phyloP scores from a whole-genome alignment of 2,329 filamentous ascomycete genomes.

The Paecilomyces fulvus region DNA sequence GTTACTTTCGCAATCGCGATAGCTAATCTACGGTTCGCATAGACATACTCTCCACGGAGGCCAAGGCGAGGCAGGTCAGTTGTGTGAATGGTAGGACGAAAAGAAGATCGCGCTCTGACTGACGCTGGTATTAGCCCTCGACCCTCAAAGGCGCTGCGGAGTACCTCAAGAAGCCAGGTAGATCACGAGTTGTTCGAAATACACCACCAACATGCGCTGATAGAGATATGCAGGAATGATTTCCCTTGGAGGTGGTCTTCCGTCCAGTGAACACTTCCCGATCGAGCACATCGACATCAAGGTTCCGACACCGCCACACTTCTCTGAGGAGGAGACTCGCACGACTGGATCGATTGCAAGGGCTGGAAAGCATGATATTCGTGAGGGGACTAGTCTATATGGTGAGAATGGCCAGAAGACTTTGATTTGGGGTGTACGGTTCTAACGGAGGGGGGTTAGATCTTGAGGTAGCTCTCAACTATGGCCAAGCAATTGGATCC shows the following conservation, averaged over 20 bases:
- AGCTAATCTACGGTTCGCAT: background rate
- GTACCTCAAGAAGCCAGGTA: constrained; percentile 65
- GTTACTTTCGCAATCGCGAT: background rate
- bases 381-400: constrained; percentile 34
- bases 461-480: constrained; percentile 83
- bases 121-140: constrained; percentile 45
- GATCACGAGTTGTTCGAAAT: constrained; percentile 1
- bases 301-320: constrained; percentile 60
- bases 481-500: constrained; percentile 77
- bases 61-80: constrained; percentile 39
- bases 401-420: constrained; percentile 1
- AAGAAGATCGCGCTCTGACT: background rate
- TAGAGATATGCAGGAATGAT: constrained; percentile 52
- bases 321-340: constrained; percentile 60
- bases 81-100: background rate
- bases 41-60: constrained; percentile 45
- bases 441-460: constrained; percentile 42
- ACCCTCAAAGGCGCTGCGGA: constrained; percentile 77
- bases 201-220: background rate
- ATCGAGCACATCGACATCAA: constrained; percentile 69
- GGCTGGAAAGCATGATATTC: constrained; percentile 77
- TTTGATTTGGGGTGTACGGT: background rate
- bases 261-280: constrained; percentile 87
- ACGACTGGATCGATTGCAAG: constrained; percentile 52
- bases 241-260: constrained; percentile 84